phyloP scores from a whole-genome alignment of 2,329 filamentous ascomycete species.

The Alternaria burnsii region DNA sequence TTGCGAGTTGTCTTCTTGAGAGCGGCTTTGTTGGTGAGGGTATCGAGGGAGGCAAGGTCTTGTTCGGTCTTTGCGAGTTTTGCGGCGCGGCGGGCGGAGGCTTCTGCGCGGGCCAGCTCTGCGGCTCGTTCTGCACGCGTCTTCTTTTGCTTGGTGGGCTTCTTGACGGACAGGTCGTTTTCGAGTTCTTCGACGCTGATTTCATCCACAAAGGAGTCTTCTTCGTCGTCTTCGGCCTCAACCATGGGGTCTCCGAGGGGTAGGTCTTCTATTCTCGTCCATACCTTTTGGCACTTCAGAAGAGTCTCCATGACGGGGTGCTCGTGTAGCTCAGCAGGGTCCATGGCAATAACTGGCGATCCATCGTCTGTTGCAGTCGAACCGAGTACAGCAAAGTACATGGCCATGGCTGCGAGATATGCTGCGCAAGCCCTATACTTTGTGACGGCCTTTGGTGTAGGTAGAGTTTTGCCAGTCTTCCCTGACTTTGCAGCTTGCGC shows the following conservation, averaged over 20 bases:
- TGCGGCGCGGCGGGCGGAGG: constrained; percentile 63
- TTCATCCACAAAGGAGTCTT: constrained; percentile 48
- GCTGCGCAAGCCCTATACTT: constrained; percentile 84
- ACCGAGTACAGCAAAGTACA: constrained; percentile 95
- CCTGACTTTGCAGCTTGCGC: constrained; percentile 36
- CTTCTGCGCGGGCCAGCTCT: constrained; percentile 62
- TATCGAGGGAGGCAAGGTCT: constrained; percentile 75
- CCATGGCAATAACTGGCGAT: constrained; percentile 65
- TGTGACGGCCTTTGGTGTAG: constrained; percentile 55
- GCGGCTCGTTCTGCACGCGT: constrained; percentile 60
- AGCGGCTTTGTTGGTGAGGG: constrained; percentile 62
- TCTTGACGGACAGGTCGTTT: constrained; percentile 41
- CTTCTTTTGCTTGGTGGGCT: constrained; percentile 54
- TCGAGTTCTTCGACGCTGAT: constrained; percentile 41
- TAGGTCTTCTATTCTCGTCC: constrained; percentile 77
- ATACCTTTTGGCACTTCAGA: constrained; percentile 80
- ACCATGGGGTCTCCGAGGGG: constrained; percentile 59
- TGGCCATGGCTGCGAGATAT: constrained; percentile 84
- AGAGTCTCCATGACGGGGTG: constrained; percentile 91
- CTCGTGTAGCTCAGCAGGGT: constrained; percentile 82
- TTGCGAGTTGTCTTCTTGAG: constrained; percentile 60
- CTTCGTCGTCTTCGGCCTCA: constrained; percentile 41
- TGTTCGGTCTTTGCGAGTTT: constrained; percentile 69
- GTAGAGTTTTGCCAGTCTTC: constrained; percentile 12
- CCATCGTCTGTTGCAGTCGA: constrained; percentile 72